Evolutionary conservation across 768 basidiomycete species (phyloP), one percentile per base, ranked within the genome.

Genomic region (Psilocybe subaeruginosa): DNA sequence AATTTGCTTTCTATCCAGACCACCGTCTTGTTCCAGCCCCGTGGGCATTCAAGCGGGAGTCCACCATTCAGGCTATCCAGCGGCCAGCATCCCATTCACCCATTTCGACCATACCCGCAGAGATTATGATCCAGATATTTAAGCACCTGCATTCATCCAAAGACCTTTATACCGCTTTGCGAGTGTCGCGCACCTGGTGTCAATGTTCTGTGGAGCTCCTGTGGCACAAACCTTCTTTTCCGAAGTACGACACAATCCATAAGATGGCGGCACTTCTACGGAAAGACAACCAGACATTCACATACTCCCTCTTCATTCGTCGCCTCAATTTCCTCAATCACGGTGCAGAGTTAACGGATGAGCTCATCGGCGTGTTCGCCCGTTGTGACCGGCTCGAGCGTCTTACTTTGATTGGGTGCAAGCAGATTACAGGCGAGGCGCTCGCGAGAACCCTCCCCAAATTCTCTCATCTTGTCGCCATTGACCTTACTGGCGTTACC

Each of bases 161-260:
- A 61, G 92, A 97, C 73, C 82, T 98, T 50, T 85, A 90, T 64
- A 79, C 81, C 64, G 82, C 86, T 43, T 82, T 96, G 62, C 86
- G 90, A 59, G 95, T 98, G 29, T 95, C 89, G 17, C 88, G 93
- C 59, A 83, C 87, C 29, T 99, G 97, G 95, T 98, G 95, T 81
- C 91, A 96, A 71, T 97, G 95, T 74, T 88, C 94, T 31, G 95
- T 96, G 46, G 93, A 98, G 74, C 83, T 98, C 19, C 82, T 99
- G 23, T 99, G 96, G 96, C 90, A 95, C 74, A 91, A 92, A 69
- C 96, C 96, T 17, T 80, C 81, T 56, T 87, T 99, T 70, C 78
- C 86, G 27, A 85, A 85, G 60, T 80, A 86, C 59, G 76, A 82
- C 57, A 89, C 90, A 39, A 84, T 97, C 56, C 81, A 88, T 70